Percentiles rank a stretch among this genome's conserved stretches.
Evolutionary conservation across 768 basidiomycete genomes (phyloP).

Genomic region (Kondoa subrosea): DNA sequence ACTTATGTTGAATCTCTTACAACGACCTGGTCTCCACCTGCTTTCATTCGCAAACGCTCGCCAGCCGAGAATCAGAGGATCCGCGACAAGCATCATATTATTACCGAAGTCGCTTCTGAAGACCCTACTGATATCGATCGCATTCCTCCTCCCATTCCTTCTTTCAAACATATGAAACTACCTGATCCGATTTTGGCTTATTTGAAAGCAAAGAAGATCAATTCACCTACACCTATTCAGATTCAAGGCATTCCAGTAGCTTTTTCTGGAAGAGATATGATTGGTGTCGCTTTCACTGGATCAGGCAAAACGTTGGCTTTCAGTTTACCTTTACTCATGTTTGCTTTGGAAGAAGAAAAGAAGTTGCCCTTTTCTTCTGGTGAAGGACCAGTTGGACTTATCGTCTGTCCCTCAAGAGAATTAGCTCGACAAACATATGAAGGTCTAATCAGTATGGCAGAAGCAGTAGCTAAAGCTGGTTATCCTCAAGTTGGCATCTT

Average conservation of each 20-base stretch:
- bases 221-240: slow-evolving; percentile 82
- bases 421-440: slow-evolving; percentile 94
- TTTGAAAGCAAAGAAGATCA: slow-evolving; percentile 69
- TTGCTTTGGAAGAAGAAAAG: slow-evolving; percentile 79
- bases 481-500: slow-evolving; percentile 71
- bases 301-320: slow-evolving; percentile 98
- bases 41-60: slow-evolving; percentile 55
- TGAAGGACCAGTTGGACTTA: slow-evolving; percentile 90
- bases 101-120: slow-evolving; percentile 44
- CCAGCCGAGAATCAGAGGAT: slow-evolving; percentile 54
- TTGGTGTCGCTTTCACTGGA: slow-evolving; percentile 97
- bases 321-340: slow-evolving; percentile 93
- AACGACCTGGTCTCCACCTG: slow-evolving; percentile 70
- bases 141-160: slow-evolving; percentile 79
- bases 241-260: slow-evolving; percentile 91
- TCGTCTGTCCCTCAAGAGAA: slow-evolving; percentile 93
- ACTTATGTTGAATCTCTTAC: slow-evolving; percentile 67
- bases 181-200: slow-evolving; percentile 66
- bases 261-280: slow-evolving; percentile 93
- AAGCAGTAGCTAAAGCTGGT: slow-evolving; percentile 57
- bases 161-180: slow-evolving; percentile 99
- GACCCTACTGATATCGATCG: slow-evolving; percentile 45
- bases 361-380: slow-evolving; percentile 77
- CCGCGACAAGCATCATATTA: slow-evolving; percentile 80
- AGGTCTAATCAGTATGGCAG: slow-evolving; percentile 73